These are phyloP conservation scores for Trichothecium roseum DNA, from an alignment of 2,329 filamentous ascomycete genomes.

Conservation along the genomic window DNA sequence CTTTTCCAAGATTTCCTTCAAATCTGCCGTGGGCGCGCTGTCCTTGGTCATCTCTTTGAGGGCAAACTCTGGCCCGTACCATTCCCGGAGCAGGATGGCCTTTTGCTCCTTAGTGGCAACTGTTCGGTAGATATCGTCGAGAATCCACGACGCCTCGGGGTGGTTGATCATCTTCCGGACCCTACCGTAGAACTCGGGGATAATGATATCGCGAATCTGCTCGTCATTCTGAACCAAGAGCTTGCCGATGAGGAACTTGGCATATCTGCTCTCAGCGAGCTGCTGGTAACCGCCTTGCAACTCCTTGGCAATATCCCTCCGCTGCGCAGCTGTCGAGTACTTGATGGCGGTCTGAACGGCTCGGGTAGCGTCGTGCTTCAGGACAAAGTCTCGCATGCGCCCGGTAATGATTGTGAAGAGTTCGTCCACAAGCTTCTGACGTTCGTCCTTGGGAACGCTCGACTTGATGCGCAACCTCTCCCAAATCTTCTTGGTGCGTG, in stretches of 20 bases:
- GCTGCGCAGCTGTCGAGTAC: constrained; percentile 77
- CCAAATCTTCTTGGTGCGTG: constrained; percentile 93
- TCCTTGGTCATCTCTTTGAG: constrained; percentile 56
- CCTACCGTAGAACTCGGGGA: constrained; percentile 91
- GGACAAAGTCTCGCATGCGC: constrained; percentile 85
- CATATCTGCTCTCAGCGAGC: constrained; percentile 89
- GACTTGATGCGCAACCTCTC: constrained; percentile 88
- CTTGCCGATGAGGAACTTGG: constrained; percentile 95
- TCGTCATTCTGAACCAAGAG: constrained; percentile 84
- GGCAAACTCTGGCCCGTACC: constrained; percentile 91
- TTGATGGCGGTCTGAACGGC: constrained; percentile 96
- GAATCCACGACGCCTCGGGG: constrained; percentile 91
- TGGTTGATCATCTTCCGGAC: constrained; percentile 92
- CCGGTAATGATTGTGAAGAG: constrained; percentile 87
- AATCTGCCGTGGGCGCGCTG: constrained; percentile 51
- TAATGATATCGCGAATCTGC: constrained; percentile 77
- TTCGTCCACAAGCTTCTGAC: constrained; percentile 77
- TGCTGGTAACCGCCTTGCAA: constrained; percentile 75
- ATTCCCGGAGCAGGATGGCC: constrained; percentile 75
- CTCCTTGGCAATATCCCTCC: constrained; percentile 77
- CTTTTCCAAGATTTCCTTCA: constrained; percentile 63
- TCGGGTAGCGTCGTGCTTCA: constrained; percentile 97
- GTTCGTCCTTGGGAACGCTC: constrained; percentile 81
- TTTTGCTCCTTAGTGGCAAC: constrained; percentile 82
- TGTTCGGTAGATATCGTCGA: constrained; percentile 91